These are phyloP conservation scores for Coniochaeta prunicola DNA, from an alignment of 2,329 filamentous ascomycete species.

Conservation along the genomic window DNA sequence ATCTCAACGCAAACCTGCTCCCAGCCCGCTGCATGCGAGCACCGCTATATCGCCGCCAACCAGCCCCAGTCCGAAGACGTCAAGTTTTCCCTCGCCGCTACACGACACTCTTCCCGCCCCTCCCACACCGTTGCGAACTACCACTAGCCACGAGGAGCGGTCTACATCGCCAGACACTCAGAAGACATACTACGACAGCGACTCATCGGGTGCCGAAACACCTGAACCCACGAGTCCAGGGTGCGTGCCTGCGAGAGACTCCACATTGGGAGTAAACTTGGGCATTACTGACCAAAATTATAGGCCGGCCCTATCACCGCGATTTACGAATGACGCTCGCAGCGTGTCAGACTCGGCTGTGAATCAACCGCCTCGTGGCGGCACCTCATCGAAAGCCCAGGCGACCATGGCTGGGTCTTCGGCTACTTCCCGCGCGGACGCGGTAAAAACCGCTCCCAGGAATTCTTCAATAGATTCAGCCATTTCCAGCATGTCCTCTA, in stretches of 20 bases:
- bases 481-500: conserved; percentile 68
- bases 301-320: conserved; percentile 20
- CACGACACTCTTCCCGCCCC: conserved; percentile 13
- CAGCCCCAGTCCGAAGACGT: conserved; percentile 31
- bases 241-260: conserved; percentile 18
- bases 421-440: conserved; percentile 30
- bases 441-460: conserved; percentile 44
- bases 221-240: conserved; percentile 21
- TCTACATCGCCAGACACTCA: conserved; percentile 15
- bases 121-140: conserved; percentile 23
- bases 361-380: conserved; percentile 34
- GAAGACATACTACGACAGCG: conserved; percentile 28
- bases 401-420: conserved; percentile 41
- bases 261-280: not conserved
- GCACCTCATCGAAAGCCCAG: conserved; percentile 27
- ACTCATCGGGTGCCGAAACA: conserved; percentile 25
- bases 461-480: conserved; percentile 90
- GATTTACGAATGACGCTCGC: conserved; percentile 42
- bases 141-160: conserved; percentile 17
- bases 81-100: conserved; percentile 23
- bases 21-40: conserved; percentile 41
- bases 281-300: conserved; percentile 8
- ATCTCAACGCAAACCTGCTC: conserved; percentile 38
- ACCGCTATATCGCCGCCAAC: conserved; percentile 34
- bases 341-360: conserved; percentile 34